Conservation (phyloP, 192 early-diverging fungal genomes). For the Cetraspora pellucida region DNA sequence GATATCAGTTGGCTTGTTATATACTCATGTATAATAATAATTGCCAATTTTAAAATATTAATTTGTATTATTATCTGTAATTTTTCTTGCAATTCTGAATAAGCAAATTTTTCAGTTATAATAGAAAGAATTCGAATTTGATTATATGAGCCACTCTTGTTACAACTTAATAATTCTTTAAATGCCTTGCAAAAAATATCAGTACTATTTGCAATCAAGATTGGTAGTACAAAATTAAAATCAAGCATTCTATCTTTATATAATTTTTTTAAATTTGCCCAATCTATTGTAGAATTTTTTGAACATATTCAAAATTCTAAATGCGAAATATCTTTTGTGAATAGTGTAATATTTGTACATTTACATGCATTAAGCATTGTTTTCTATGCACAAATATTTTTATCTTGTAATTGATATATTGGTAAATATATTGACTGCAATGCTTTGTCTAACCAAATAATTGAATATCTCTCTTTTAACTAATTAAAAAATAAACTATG, state of each 20-base stretch:
- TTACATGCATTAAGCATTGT: not conserved
- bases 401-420: slow-evolving; percentile 2
- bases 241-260: slow-evolving; percentile 4
- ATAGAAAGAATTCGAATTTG: slow-evolving; percentile 13
- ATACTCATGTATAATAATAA: not conserved
- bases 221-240: not conserved
- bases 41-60: not conserved
- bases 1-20: no score
- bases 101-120: not conserved
- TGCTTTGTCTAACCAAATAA: not conserved
- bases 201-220: not conserved
- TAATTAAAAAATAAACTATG: not conserved
- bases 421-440: not conserved
- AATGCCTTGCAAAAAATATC: not conserved
- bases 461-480: not conserved
- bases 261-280: not conserved
- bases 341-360: slow-evolving; percentile 4
- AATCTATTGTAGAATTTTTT: not conserved
- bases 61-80: not conserved
- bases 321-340: not conserved
- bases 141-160: not conserved
- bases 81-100: not conserved
- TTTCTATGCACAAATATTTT: slow-evolving; percentile 5
- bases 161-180: not conserved
- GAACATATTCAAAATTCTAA: not conserved